phyloP scores from a whole-genome alignment of 371 early-diverging fungal species.

The Apophysomyces elegans region DNA sequence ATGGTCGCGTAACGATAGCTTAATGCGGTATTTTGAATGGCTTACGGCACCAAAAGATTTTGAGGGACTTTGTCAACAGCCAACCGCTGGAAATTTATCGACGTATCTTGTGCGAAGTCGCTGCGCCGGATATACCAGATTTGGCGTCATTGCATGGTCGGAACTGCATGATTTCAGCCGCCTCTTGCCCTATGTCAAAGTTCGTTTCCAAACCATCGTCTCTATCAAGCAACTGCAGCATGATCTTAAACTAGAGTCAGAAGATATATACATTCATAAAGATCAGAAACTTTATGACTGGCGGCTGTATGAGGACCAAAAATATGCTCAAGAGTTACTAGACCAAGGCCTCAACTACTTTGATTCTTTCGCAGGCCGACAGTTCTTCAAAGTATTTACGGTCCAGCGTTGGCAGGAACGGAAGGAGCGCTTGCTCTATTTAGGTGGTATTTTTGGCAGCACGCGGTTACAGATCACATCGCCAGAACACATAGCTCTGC shows the following conservation, averaged over 20 bases:
- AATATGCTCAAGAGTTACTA: constrained; percentile 22
- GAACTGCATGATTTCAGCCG: constrained; percentile 34
- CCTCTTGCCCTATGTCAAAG: constrained; percentile 18
- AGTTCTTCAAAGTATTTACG: constrained; percentile 34
- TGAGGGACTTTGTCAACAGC: constrained; percentile 24
- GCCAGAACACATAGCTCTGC: constrained; percentile 28
- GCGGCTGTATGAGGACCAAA: constrained; percentile 41
- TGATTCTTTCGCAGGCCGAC: constrained; percentile 39
- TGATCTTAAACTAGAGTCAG: constrained; percentile 24
- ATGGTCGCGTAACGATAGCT: constrained; percentile 33
- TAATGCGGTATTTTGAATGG: constrained; percentile 32
- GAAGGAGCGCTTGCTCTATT: constrained; percentile 35
- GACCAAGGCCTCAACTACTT: constrained; percentile 30
- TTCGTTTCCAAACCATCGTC: constrained; percentile 28
- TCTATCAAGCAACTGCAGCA: constrained; percentile 27
- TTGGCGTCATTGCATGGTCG: constrained; percentile 42
- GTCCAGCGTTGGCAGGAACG: constrained; percentile 28
- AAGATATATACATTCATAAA: constrained; percentile 36
- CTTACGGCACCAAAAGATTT: constrained; percentile 38
- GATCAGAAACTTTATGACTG: constrained; percentile 52
- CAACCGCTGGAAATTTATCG: constrained; percentile 20
- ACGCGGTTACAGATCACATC: constrained; percentile 33
- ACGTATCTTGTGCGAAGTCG: constrained; percentile 27
- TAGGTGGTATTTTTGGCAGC: constrained; percentile 48
- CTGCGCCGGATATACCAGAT: constrained; percentile 36